These are phyloP conservation scores for Chlorella sp. DNA, from an alignment of 139 green algal species.

Conservation along the genomic window DNA sequence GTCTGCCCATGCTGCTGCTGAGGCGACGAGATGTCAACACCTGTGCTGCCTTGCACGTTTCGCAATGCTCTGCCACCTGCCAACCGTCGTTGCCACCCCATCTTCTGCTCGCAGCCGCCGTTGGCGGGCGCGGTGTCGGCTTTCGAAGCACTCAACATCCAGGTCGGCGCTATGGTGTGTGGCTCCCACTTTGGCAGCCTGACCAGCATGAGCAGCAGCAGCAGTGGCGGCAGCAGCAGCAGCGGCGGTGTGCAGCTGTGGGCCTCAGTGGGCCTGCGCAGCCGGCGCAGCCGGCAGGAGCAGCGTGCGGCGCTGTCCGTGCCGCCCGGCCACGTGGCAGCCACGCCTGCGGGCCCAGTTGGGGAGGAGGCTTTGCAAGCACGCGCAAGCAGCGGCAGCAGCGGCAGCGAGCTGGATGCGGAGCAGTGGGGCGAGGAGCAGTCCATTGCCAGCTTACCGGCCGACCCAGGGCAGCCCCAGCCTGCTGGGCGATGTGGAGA, in stretches of 20 bases:
- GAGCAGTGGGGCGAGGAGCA: too few relatives aligned
- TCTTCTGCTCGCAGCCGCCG: constrained; percentile 48
- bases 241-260: constrained; percentile 6
- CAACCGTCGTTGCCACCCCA: neutral
- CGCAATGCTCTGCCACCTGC: neutral
- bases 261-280: neutral
- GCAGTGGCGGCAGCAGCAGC: neutral
- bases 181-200: constrained; percentile 16
- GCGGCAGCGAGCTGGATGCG: neutral
- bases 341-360: neutral
- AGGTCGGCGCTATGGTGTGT: constrained; percentile 41
- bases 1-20: neutral
- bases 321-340: neutral
- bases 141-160: constrained; percentile 30
- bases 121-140: constrained; percentile 41
- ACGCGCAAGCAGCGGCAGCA: neutral
- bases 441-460: too few relatives aligned
- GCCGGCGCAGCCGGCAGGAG: neutral
- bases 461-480: too few relatives aligned
- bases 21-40: too few relatives aligned
- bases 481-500: too few relatives aligned
- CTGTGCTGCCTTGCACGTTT: too few relatives aligned
- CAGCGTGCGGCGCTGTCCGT: neutral
- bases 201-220: too few relatives aligned
- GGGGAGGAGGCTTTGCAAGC: neutral